Conservation (phyloP, 345 rosid species). For the Alliaria petiolata region DNA sequence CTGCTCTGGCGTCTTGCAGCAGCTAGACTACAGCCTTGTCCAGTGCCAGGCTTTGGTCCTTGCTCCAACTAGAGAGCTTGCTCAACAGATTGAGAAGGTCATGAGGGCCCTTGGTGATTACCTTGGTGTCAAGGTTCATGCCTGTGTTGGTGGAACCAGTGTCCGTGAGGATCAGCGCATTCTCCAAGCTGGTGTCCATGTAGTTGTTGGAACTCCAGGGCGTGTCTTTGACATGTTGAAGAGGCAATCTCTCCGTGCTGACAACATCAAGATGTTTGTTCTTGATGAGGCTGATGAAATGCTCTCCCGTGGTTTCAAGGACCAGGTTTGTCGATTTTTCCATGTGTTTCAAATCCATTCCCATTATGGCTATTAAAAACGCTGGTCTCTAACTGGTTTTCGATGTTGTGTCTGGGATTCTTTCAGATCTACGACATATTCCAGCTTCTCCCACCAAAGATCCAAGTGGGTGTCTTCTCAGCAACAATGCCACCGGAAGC, state of each 20-base stretch:
- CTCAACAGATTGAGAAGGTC: slow-evolving; percentile 82
- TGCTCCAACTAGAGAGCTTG: slow-evolving; percentile 77
- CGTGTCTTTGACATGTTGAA: slow-evolving; percentile 84
- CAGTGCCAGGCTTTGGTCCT: slow-evolving; percentile 74
- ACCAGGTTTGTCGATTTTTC: slow-evolving; percentile 44
- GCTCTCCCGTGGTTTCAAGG: slow-evolving; percentile 87
- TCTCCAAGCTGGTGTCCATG: slow-evolving; percentile 73
- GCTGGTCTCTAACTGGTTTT: not conserved
- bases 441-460: slow-evolving; percentile 67
- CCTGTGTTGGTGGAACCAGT: slow-evolving; percentile 84
- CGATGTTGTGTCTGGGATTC: not conserved
- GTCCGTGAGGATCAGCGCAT: slow-evolving; percentile 82
- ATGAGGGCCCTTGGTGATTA: slow-evolving; percentile 85
- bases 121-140: slow-evolving; percentile 79
- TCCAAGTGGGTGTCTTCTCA: slow-evolving; percentile 78
- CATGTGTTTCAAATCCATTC: not conserved
- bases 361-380: not conserved
- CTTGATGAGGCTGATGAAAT: slow-evolving; percentile 83
- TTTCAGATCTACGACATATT: slow-evolving; percentile 71
- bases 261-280: slow-evolving; percentile 62
- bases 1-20: slow-evolving; percentile 76
- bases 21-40: slow-evolving; percentile 56
- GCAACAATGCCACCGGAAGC: slow-evolving; percentile 85
- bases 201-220: slow-evolving; percentile 80
- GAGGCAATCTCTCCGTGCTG: slow-evolving; percentile 72